Percentiles rank a stretch among this genome's conserved stretches.
phyloP scores from a whole-genome alignment of 2,329 filamentous ascomycete genomes.

The Penicillium palitans region DNA sequence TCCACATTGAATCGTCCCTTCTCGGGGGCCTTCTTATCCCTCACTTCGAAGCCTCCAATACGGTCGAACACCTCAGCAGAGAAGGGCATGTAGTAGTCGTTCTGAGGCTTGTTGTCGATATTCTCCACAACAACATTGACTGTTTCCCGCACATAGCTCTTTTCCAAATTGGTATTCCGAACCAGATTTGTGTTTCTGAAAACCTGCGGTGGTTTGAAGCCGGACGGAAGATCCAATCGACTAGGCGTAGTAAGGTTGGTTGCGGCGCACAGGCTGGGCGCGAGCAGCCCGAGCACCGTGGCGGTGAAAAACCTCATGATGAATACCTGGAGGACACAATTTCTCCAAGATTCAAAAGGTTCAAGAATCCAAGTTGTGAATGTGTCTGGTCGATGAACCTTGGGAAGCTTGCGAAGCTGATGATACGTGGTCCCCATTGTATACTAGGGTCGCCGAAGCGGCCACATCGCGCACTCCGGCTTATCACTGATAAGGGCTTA shows the following conservation, averaged over 20 bases:
- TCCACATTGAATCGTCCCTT: constrained; percentile 69
- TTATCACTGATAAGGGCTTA: constrained; percentile 23
- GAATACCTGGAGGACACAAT: constrained; percentile 27
- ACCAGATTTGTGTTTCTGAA: constrained; percentile 95
- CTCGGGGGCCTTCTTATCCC: constrained; percentile 79
- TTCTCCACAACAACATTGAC: constrained; percentile 97
- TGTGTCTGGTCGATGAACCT: constrained; percentile 13
- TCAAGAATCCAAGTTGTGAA: constrained; percentile 13
- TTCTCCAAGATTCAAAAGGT: constrained; percentile 17
- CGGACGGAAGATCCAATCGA: constrained; percentile 40
- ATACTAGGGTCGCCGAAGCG: constrained; percentile 37
- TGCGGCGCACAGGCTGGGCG: constrained; percentile 39
- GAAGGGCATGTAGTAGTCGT: constrained; percentile 90
- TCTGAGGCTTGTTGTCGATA: constrained; percentile 72
- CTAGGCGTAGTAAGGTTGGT: constrained; percentile 29
- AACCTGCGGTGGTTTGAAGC: constrained; percentile 81
- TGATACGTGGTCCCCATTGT: constrained; percentile 41
- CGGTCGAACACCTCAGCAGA: constrained; percentile 71
- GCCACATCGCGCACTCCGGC: constrained; percentile 36
- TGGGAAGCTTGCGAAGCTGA: constrained; percentile 27
- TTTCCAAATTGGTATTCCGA: constrained; percentile 86
- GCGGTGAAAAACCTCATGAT: constrained; percentile 45
- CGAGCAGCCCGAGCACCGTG: constrained; percentile 38
- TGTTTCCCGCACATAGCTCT: constrained; percentile 84
- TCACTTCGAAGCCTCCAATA: constrained; percentile 84